A percentile compares a stretch with the other conserved stretches of the same genome.
Evolutionary conservation across 1,284 basidiomycete genomes (phyloP).

Genomic region (Leccinum proliferum): DNA sequence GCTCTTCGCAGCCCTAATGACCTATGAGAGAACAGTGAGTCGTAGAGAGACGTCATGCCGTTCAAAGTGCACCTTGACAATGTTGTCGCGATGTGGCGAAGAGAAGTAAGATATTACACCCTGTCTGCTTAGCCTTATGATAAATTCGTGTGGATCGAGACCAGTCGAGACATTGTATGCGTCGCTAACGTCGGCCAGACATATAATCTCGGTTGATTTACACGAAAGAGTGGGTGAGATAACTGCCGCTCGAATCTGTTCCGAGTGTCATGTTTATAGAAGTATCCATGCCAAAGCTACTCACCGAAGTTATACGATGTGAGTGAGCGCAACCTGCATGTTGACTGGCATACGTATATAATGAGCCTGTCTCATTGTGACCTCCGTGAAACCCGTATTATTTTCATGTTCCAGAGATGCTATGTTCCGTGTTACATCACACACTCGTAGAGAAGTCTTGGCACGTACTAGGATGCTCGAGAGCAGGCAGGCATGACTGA

Average conservation of each 20-base stretch:
- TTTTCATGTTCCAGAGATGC: conserved; percentile 56
- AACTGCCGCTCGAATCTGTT: conserved; percentile 56
- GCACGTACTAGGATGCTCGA: conserved; percentile 51
- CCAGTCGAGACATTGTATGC: conserved; percentile 76
- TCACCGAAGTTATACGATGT: conserved; percentile 67
- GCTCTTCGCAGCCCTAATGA: conserved; percentile 66
- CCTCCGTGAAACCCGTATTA: conserved; percentile 47
- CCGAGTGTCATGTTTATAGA: conserved; percentile 7
- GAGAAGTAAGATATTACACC: conserved; percentile 67
- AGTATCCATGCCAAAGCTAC: conserved; percentile 18
- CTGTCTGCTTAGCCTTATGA: conserved; percentile 69
- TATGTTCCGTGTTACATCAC: conserved; percentile 24
- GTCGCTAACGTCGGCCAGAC: conserved; percentile 77
- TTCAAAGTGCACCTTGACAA: conserved; percentile 51
- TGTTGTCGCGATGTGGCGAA: conserved; percentile 60
- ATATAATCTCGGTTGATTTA: conserved; percentile 75
- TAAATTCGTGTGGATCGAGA: conserved; percentile 73
- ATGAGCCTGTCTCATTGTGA: conserved; percentile 56
- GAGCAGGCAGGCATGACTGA: conserved; percentile 38
- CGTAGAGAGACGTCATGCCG: not conserved
- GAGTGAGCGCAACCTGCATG: conserved; percentile 55
- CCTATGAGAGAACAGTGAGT: conserved; percentile 30
- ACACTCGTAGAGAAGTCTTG: not conserved
- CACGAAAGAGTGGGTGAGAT: conserved; percentile 61
- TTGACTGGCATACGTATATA: conserved; percentile 60